Evolutionary conservation across 768 basidiomycete species (phyloP), one percentile per base, ranked within the genome.

Genomic region (Calvatia gigantea): DNA sequence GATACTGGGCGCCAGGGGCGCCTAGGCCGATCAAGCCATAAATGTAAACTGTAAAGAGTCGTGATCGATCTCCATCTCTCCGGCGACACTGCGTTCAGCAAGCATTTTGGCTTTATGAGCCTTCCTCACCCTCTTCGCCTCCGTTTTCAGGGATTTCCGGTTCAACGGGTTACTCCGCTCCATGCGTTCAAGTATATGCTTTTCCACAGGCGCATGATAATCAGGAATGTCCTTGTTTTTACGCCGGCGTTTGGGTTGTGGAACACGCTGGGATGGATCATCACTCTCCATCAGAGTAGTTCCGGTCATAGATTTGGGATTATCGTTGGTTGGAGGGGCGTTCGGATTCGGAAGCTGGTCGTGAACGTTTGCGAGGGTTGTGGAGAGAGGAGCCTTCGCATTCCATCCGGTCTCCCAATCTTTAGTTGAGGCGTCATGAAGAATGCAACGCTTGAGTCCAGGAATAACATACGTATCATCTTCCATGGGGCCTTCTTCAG

Each of bases 51-150:
- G 67, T 49, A 80, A 61, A 21, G 69, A 76, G 6, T 75, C 75
- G 41, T 71, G 70, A 59, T 81, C 81, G 4, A 81, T 65, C 35
- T 80, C 77, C 79, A 81, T 81, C 42, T 70, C 71, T 9, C 66
- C 64, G 33, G 47, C 62, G 3, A 43, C 60, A 43, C 42, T 35
- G 15, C 14, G 23, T 38, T 48, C 48, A 44, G 39, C 39, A 32
- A 54, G 14, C 43, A 58, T 47, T 46, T 50, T 50, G 6, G 45
- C 62, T 31, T 73, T 73, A 37, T 75, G 77, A 4, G 79, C 77
- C 65, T 82, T 83, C 62, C 82, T 74, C 33, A 78, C 81, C 60
- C 74, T 73, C 73, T 88, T 90, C 45, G 81, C 79, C 42, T 84
- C 85, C 64, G 71, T 78, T 71, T 88, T 89, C 62, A 89, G 61